These are phyloP conservation scores for Globisporangium uncinulatum DNA, from an alignment of 352 stramenopile genomes.

Conservation along the genomic window DNA sequence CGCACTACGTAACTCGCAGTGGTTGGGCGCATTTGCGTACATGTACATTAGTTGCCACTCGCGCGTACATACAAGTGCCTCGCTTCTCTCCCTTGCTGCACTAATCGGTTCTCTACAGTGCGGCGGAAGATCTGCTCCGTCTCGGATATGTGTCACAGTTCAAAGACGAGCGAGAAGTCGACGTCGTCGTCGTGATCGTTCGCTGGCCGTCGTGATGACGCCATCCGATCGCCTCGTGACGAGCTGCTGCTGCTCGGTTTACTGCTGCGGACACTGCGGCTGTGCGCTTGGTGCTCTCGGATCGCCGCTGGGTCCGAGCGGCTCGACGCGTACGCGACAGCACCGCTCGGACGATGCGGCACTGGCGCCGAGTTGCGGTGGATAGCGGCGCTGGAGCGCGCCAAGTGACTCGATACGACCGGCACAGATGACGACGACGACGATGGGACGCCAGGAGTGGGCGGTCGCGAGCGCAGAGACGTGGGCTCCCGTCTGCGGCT, in stretches of 20 bases:
- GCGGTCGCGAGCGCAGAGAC: background rate
- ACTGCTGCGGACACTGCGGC: background rate
- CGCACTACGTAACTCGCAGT: too few species aligned
- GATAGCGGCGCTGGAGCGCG: background rate
- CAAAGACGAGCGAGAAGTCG: conserved; percentile 9
- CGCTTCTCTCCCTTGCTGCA: too few species aligned
- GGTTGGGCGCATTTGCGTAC: too few species aligned
- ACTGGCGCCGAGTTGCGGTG: conserved; percentile 14
- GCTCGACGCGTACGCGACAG: conserved; percentile 8
- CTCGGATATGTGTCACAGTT: conserved; percentile 5
- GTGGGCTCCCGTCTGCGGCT: background rate
- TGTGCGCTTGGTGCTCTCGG: conserved; percentile 9
- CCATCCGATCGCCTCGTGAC: background rate
- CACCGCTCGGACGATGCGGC: background rate
- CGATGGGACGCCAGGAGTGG: background rate
- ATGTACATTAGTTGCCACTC: too few species aligned
- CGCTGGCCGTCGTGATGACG: background rate
- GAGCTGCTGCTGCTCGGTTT: background rate
- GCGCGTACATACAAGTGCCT: too few species aligned
- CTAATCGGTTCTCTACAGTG: background rate
- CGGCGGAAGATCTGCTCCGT: background rate
- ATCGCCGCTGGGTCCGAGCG: conserved; percentile 11
- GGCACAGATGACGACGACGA: conserved; percentile 10
- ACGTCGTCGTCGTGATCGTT: conserved; percentile 2
- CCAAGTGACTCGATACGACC: conserved; percentile 9